Evolutionary conservation across 1,284 basidiomycete genomes (phyloP), one percentile per base, ranked within the genome.

Genomic region (Abortiporus biennis): DNA sequence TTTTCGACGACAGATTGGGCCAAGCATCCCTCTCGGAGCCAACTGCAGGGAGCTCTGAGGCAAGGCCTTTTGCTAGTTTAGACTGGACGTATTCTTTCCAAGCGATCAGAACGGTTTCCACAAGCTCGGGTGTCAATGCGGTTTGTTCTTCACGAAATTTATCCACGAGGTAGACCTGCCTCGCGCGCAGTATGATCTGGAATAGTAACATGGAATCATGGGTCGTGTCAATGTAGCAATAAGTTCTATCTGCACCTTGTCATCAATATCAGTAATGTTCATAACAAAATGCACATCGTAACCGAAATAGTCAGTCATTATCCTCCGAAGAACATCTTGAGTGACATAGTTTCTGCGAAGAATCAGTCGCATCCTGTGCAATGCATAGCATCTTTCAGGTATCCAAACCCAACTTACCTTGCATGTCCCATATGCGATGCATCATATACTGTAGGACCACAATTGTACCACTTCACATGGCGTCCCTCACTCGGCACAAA

Each of bases 251-350:
- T 12, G 53, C 50, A 92, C 95, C 78, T 99, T 99, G 76, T 99
- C 96, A 61, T 99, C 96, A 51, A 99, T 96, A 65, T 99, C 96
- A 3, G 96, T 99, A 56, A 99, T 84, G 66, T 99, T 99, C 93
- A 97, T 97, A 44, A 99, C 95, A 63, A 99, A 98, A 62, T 97
- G 91, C 46, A 99, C 85, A 58, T 98, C 90, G 61, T 96, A 99
- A 35, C 89, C 88, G 66, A 99, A 97, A 66, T 97, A 98, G 67
- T 99, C 93, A 1, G 85, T 75, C 67, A 99, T 73, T 48, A 99
- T 92, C 40, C 96, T 75, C 43, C 96, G 77, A 34, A 99, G 74
- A 54, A 99, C 80, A 63, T 99, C 96, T 64, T 99, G 95, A 0
- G 96, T 93, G 33, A 99, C 89, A 68, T 99, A 99, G 72, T 97